Percentiles rank a stretch among this genome's conserved stretches.
Conservation (phyloP, 148 eudicot species). For the Hydrangea macrophylla region DNA sequence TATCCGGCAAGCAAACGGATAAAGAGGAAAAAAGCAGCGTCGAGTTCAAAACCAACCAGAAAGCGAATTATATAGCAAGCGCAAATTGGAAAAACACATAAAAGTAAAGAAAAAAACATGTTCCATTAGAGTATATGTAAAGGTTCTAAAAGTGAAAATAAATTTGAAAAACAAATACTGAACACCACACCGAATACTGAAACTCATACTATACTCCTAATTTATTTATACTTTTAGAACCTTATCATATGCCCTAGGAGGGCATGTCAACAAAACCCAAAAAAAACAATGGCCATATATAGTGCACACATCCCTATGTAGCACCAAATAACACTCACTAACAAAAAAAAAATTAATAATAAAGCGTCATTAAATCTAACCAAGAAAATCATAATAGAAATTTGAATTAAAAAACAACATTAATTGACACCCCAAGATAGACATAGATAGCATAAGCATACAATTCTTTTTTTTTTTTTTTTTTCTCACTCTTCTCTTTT, state of each 20-base stretch:
- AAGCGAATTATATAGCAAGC: slow-evolving; percentile 26
- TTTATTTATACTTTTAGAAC: no score
- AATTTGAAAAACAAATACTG: no score
- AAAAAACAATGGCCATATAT: slow-evolving; percentile 11
- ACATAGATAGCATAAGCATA: neutral
- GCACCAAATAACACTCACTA: slow-evolving; percentile 24
- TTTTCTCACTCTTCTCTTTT: slow-evolving; percentile 3
- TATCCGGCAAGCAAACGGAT: slow-evolving; percentile 68
- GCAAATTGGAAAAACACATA: slow-evolving; percentile 11
- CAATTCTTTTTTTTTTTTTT: no score
- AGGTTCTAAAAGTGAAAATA: no score
- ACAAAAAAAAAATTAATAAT: neutral
- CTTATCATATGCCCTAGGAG: no score
- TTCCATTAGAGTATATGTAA: no score
- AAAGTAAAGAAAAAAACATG: neutral
- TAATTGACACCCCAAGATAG: neutral
- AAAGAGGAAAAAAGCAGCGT: slow-evolving; percentile 62
- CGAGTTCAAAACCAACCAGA: slow-evolving; percentile 62
- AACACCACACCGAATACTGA: no score
- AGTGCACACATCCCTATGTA: slow-evolving; percentile 44
- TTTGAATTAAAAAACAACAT: neutral
- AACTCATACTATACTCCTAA: no score
- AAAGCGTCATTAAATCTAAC: neutral
- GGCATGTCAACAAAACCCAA: no score
- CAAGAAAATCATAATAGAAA: slow-evolving; percentile 16